Base-by-base conservation (phyloP, 2,329 filamentous ascomycete species). In the Aspergillus bombycis region DNA sequence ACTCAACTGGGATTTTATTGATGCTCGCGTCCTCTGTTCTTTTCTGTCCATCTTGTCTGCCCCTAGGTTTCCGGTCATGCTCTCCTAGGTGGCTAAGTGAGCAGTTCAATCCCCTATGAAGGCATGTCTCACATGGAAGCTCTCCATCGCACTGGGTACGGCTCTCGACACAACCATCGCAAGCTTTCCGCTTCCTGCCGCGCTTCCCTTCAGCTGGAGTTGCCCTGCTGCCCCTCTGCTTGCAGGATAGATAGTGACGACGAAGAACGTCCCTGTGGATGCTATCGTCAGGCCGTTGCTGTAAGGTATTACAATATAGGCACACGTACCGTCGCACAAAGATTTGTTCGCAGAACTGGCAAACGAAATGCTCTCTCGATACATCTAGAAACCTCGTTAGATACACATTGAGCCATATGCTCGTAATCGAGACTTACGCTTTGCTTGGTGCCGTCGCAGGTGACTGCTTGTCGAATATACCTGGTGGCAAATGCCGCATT, bases 341-440 rank as follows among this genome's bases (percentile, higher is more conserved):
- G 4, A 1, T 43, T 43, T 3, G 19, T n/a, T 21, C 41, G 10
- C 41, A 43, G 10, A 43, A 43, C 41, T 19, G 41, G 10, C 16
- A 43, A 11, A 21, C 4, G 8, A 43, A 43, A 8, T 8, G 14
- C 6, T 36, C 5, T 16, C 14, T 21, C 19, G 19, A 1, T 21
- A 21, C 19, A 21, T 43, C 41, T 43, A 21, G 4, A 2, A 0
- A 0, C 0, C 2, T 21, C 4, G 9, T 9, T 21, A 43, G 10
- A 3, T 21, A 10, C 2, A 3, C 2, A 10, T 0, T 0, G 21
- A 11, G 2, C 3, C 8, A 11, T 21, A 6, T 4, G 0, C 3
- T 10, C 41, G 34, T 1, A 8, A 6, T 36, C 14, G 0, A 16
- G 2, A 0, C 34, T 36, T 21, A 43, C 41, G 41, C 19, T 19